Evolutionary conservation across 108 stramenopile species (phyloP).

Genomic region (Cylindrotheca closterium): DNA sequence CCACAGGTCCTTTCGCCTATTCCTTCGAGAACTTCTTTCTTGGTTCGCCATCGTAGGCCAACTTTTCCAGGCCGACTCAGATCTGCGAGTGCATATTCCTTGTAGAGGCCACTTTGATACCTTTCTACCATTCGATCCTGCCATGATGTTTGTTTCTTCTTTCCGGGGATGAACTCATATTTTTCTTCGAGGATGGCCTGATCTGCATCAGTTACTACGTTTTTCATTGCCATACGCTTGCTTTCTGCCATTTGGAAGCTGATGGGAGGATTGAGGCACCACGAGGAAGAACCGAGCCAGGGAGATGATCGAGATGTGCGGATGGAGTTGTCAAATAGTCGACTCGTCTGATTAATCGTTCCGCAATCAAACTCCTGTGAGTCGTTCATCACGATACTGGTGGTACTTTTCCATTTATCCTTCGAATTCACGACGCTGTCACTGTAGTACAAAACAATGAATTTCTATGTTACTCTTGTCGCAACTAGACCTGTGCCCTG

Average conservation of each 20-base stretch:
- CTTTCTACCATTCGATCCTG: slow-evolving; percentile 79
- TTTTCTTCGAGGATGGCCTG: slow-evolving; percentile 19
- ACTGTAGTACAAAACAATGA: too few species aligned
- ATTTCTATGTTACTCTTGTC: too few species aligned
- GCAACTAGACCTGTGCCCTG: neutral
- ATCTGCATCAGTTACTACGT: slow-evolving; percentile 28
- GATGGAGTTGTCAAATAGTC: too few species aligned
- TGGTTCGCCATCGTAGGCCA: slow-evolving; percentile 80
- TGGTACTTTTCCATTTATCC: too few species aligned
- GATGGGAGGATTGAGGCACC: too few species aligned
- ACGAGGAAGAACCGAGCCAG: too few species aligned
- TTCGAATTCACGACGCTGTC: too few species aligned
- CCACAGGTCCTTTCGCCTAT: slow-evolving; percentile 73
- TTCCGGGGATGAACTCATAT: slow-evolving; percentile 37
- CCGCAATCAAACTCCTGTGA: too few species aligned
- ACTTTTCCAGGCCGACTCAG: slow-evolving; percentile 45
- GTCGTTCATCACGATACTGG: too few species aligned
- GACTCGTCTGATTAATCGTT: too few species aligned
- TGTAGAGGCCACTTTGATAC: slow-evolving; percentile 76
- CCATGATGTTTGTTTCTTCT: slow-evolving; percentile 45
- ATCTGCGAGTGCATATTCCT: slow-evolving; percentile 81
- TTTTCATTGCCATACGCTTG: slow-evolving; percentile 5
- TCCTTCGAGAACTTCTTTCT: slow-evolving; percentile 61
- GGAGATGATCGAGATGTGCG: too few species aligned
- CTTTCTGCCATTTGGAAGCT: neutral